Conservation (phyloP, 2,329 filamentous ascomycete genomes). For the Rhynchosporium agropyri region DNA sequence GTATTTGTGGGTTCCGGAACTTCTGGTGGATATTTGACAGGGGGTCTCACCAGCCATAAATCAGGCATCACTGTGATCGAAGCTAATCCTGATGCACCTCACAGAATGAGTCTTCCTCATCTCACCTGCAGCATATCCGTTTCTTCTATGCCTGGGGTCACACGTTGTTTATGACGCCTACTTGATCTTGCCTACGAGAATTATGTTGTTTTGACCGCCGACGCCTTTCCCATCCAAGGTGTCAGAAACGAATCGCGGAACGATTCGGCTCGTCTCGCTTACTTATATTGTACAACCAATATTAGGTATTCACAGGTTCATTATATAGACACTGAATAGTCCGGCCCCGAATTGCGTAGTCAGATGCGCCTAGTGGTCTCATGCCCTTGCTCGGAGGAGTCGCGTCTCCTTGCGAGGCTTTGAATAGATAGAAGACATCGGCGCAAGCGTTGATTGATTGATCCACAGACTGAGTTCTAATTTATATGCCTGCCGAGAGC, state of each 20-base stretch:
- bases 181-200: constrained; percentile 1
- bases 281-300: not conserved
- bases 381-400: constrained; percentile 8
- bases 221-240: constrained; percentile 13
- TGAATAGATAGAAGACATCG: not conserved
- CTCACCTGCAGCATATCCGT: not conserved
- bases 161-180: constrained; percentile 30
- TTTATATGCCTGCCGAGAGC: constrained; percentile 20
- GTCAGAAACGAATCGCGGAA: not conserved
- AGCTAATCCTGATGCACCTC: constrained; percentile 12
- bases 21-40: constrained; percentile 1
- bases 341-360: not conserved
- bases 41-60: constrained; percentile 8
- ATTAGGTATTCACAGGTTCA: not conserved
- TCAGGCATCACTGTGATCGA: constrained; percentile 22
- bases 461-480: constrained; percentile 14
- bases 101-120: constrained; percentile 24
- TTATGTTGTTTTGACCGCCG: not conserved
- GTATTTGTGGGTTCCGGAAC: constrained; percentile 3
- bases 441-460: constrained; percentile 5
- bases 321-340: not conserved
- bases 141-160: constrained; percentile 24
- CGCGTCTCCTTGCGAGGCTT: constrained; percentile 23
- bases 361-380: constrained; percentile 4
- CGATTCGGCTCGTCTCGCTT: not conserved